Evolutionary conservation across 1,139 yeast genomes (phyloP).

Genomic region (Chernovozyma sophiae-reginae): DNA sequence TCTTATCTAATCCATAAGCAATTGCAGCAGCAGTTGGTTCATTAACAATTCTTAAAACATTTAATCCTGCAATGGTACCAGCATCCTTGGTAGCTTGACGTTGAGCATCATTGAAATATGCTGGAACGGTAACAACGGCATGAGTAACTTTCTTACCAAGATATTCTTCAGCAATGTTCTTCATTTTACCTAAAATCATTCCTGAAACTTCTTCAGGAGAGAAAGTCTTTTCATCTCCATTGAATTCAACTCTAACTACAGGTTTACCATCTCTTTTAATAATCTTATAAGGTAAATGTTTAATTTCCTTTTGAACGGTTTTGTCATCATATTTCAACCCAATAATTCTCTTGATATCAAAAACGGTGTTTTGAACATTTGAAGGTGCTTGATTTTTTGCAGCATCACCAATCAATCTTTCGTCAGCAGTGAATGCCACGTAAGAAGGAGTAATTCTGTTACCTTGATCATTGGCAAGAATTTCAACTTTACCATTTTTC

Average conservation of each 20-base stretch:
- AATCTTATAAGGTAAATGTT: constrained; percentile 74
- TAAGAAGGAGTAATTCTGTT: constrained; percentile 91
- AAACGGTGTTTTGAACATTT: constrained; percentile 74
- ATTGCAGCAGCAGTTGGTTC: constrained; percentile 99
- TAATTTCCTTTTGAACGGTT: constrained; percentile 75
- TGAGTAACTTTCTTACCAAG: constrained; percentile 86
- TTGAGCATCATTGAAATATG: constrained; percentile 97
- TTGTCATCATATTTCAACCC: constrained; percentile 76
- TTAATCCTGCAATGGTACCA: constrained; percentile 93
- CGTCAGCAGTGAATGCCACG: constrained; percentile 81
- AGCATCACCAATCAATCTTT: constrained; percentile 90
- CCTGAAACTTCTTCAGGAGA: constrained; percentile 91
- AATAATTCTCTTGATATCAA: constrained; percentile 82
- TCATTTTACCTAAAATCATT: constrained; percentile 90
- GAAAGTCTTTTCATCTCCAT: constrained; percentile 66
- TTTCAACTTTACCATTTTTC: constrained; percentile 89
- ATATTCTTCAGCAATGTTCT: constrained; percentile 88
- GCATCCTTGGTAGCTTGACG: constrained; percentile 99
- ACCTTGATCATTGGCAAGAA: constrained; percentile 93
- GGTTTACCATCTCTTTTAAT: constrained; percentile 74
- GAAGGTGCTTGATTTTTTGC: constrained; percentile 91
- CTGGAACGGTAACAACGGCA: constrained; percentile 96
- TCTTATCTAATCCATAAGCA: constrained; percentile 93
- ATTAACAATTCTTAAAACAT: constrained; percentile 89
- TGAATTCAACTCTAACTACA: constrained; percentile 65